Percentiles rank a stretch among this genome's conserved stretches.
phyloP scores from a whole-genome alignment of 169 alveolate genomes.

The Sarcocystis neurona region DNA sequence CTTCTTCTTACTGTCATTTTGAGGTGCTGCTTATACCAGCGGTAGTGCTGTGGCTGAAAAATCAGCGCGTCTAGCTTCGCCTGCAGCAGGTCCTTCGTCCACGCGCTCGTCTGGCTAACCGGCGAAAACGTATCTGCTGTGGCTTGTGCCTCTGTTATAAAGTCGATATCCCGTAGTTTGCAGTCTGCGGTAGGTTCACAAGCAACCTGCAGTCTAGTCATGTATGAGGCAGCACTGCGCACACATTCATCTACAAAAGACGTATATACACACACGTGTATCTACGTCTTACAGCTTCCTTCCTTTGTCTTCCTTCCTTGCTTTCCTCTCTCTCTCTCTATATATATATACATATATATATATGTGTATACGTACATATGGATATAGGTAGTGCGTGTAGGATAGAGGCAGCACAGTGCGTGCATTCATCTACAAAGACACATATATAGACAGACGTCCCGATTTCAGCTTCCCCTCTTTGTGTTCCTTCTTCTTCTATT shows the following conservation, averaged over 20 bases:
- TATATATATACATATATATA: neutral
- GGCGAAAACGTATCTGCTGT: slow-evolving; percentile 29
- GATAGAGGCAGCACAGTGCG: too few species aligned
- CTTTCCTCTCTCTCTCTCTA: neutral
- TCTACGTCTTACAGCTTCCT: neutral
- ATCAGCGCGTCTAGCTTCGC: slow-evolving; percentile 40
- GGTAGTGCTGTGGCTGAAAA: slow-evolving; percentile 6
- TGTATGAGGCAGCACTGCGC: neutral
- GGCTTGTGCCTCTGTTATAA: slow-evolving; percentile 15
- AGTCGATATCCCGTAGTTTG: neutral
- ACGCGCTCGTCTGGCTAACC: neutral
- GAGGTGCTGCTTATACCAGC: slow-evolving; percentile 11
- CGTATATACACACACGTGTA: neutral
- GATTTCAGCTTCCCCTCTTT: too few species aligned
- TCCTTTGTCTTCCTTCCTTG: neutral
- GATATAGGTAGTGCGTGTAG: too few species aligned
- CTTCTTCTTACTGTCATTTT: neutral
- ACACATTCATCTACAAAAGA: neutral
- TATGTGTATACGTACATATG: neutral
- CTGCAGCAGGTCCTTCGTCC: slow-evolving; percentile 9
- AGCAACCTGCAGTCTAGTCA: too few species aligned
- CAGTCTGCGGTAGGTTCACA: too few species aligned
- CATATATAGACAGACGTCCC: too few species aligned
- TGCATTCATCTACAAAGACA: too few species aligned
- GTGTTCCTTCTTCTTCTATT: too few species aligned